These are phyloP conservation scores for Entophlyctis luteolus DNA, from an alignment of 192 early-diverging fungal genomes.

Conservation along the genomic window DNA sequence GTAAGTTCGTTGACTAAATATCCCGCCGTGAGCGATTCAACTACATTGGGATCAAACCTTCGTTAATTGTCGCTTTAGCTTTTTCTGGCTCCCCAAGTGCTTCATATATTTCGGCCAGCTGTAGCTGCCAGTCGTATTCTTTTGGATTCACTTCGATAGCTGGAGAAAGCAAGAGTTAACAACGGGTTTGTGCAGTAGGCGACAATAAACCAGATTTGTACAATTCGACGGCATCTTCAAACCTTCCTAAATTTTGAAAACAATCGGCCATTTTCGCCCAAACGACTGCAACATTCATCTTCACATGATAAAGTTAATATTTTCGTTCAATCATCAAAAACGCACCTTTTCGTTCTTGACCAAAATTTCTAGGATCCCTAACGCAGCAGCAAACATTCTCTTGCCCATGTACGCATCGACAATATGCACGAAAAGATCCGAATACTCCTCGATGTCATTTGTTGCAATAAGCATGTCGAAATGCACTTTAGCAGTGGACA, in stretches of 20 bases:
- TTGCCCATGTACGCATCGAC: slow-evolving; percentile 68
- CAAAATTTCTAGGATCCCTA: slow-evolving; percentile 43
- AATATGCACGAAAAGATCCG: slow-evolving; percentile 71
- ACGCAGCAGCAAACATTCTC: slow-evolving; percentile 59
- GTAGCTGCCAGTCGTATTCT: slow-evolving; percentile 63
- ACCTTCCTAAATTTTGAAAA: slow-evolving; percentile 55
- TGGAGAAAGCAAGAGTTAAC: slow-evolving; percentile 4
- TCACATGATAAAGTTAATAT: neutral
- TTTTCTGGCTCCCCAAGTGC: slow-evolving; percentile 57
- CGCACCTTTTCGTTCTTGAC: slow-evolving; percentile 31
- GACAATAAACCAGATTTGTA: slow-evolving; percentile 39
- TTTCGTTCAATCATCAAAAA: neutral
- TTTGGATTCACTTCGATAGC: slow-evolving; percentile 58
- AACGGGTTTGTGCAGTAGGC: neutral
- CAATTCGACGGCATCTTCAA: slow-evolving; percentile 48
- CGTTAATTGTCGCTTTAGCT: slow-evolving; percentile 24
- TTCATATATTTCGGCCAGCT: slow-evolving; percentile 69
- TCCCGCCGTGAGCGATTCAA: neutral
- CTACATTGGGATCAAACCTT: slow-evolving; percentile 12
- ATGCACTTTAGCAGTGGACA: slow-evolving; percentile 70
- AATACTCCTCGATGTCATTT: slow-evolving; percentile 46
- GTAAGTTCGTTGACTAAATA: slow-evolving; percentile 13
- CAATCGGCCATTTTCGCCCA: slow-evolving; percentile 63
- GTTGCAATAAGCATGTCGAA: slow-evolving; percentile 58
- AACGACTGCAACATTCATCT: slow-evolving; percentile 29